phyloP scores from a whole-genome alignment of 495 filamentous ascomycete genomes.

The Sphaerosporella brunnea region DNA sequence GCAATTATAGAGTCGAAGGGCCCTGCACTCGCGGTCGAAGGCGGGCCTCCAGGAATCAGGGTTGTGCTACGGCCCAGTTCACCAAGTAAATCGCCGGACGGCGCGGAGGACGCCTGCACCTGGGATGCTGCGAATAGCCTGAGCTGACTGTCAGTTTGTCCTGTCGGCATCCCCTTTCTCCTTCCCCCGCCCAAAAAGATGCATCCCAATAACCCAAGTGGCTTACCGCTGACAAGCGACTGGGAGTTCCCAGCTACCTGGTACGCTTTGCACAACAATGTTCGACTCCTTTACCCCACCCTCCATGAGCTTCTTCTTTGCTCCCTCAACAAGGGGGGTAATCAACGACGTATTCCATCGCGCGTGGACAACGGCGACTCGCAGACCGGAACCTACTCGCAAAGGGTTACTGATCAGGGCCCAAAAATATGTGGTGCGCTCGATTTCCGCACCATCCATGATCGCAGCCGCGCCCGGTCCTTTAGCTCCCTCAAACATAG shows the following conservation, averaged over 20 bases:
- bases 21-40: conserved; percentile 29
- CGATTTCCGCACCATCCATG: conserved; percentile 31
- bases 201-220: no score
- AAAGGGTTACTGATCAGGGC: conserved; percentile 14
- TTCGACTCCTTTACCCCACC: conserved; percentile 73
- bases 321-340: conserved; percentile 57
- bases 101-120: conserved; percentile 52
- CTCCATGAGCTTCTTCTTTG: conserved; percentile 40
- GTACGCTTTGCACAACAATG: conserved; percentile 74
- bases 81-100: conserved; percentile 67
- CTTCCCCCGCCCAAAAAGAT: no score
- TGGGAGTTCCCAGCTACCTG: conserved; percentile 85
- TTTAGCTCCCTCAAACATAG: conserved; percentile 32
- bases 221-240: conserved; percentile 64
- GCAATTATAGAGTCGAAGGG: conserved; percentile 89
- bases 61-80: conserved; percentile 30
- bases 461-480: conserved; percentile 39
- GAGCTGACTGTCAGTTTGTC: conserved; percentile 5
- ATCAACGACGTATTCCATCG: conserved; percentile 80
- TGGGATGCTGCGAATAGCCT: conserved; percentile 78
- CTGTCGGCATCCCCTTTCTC: no score
- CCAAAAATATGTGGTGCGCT: neutral
- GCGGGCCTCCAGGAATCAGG: conserved; percentile 21
- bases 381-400: conserved; percentile 55
- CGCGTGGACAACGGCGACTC: conserved; percentile 87